Conservation (phyloP, 2,329 filamentous ascomycete genomes). For the Botrytis hyacinthi region DNA sequence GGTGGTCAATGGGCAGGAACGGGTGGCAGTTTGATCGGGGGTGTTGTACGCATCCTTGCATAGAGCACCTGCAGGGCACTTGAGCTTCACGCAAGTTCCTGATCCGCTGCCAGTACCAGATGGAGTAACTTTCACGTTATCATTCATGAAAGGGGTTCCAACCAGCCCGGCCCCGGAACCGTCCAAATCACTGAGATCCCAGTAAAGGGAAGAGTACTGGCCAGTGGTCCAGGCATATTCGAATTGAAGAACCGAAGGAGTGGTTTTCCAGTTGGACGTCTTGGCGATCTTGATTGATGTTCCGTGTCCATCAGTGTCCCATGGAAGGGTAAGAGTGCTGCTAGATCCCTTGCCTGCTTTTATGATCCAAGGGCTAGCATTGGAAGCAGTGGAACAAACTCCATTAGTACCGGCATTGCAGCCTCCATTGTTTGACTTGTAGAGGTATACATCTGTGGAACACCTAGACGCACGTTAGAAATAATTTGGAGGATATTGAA, state of each 20-base stretch:
- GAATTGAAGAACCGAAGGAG: conserved; percentile 17
- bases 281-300: conserved; percentile 20
- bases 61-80: conserved; percentile 14
- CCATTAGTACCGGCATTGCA: conserved; percentile 16
- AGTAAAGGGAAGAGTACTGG: conserved; percentile 15
- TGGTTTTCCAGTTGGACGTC: conserved; percentile 15
- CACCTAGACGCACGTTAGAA: conserved; percentile 9
- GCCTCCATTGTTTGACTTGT: conserved; percentile 12
- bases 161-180: conserved; percentile 19
- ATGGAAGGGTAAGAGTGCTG: conserved; percentile 12
- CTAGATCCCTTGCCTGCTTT: conserved; percentile 17
- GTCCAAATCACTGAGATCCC: conserved; percentile 22
- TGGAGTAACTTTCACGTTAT: conserved; percentile 20
- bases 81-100: conserved; percentile 14
- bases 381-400: conserved; percentile 4
- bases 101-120: conserved; percentile 13
- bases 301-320: conserved; percentile 9
- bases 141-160: conserved; percentile 16
- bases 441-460: conserved; percentile 14
- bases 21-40: conserved; percentile 14
- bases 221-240: conserved; percentile 20
- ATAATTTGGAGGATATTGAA: too few relatives aligned
- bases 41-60: conserved; percentile 20
- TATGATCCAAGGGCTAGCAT: conserved; percentile 16
- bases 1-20: conserved; percentile 7